Percentiles rank a stretch among this genome's conserved stretches.
Evolutionary conservation across 768 basidiomycete species (phyloP).

Genomic region (Suillus weaverae): DNA sequence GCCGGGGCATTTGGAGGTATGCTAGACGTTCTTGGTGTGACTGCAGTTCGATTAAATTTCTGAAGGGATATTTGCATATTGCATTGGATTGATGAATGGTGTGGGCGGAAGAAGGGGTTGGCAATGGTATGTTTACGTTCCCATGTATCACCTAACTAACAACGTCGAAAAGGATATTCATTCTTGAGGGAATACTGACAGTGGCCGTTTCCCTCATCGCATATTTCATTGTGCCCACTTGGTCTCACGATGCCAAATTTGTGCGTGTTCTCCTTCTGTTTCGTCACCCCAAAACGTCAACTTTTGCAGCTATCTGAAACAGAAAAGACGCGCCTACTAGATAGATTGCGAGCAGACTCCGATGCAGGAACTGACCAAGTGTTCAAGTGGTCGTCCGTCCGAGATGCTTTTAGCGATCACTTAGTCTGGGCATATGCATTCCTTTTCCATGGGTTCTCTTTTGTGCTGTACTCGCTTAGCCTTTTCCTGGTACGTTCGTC

Average conservation of each 20-base stretch:
- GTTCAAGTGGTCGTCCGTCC: slow-evolving; percentile 59
- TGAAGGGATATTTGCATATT: slow-evolving; percentile 56
- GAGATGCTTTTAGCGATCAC: slow-evolving; percentile 56
- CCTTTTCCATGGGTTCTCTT: slow-evolving; percentile 62
- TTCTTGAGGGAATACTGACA: slow-evolving; percentile 56
- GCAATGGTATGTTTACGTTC: slow-evolving; percentile 45
- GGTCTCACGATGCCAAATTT: slow-evolving; percentile 58
- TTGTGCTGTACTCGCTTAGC: slow-evolving; percentile 57
- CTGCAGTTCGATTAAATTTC: not conserved
- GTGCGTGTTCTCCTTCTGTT: slow-evolving; percentile 32
- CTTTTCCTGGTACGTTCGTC: slow-evolving; percentile 50
- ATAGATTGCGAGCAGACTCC: slow-evolving; percentile 50
- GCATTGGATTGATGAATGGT: slow-evolving; percentile 60
- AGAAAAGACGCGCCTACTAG: slow-evolving; percentile 51
- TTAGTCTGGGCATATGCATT: slow-evolving; percentile 61
- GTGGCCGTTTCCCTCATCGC: slow-evolving; percentile 45
- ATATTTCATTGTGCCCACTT: slow-evolving; percentile 58
- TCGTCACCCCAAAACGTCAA: not conserved
- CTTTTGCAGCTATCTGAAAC: slow-evolving; percentile 46
- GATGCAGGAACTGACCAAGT: slow-evolving; percentile 53
- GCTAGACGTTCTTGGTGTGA: not conserved
- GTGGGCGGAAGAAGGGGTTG: slow-evolving; percentile 60
- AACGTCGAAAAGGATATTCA: slow-evolving; percentile 49
- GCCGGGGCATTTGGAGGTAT: slow-evolving; percentile 64
- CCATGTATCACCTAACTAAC: not conserved